A percentile compares a stretch with the other conserved stretches of the same genome.
Conservation (phyloP, 2,329 filamentous ascomycete genomes). For the Niveomyces coronatus region DNA sequence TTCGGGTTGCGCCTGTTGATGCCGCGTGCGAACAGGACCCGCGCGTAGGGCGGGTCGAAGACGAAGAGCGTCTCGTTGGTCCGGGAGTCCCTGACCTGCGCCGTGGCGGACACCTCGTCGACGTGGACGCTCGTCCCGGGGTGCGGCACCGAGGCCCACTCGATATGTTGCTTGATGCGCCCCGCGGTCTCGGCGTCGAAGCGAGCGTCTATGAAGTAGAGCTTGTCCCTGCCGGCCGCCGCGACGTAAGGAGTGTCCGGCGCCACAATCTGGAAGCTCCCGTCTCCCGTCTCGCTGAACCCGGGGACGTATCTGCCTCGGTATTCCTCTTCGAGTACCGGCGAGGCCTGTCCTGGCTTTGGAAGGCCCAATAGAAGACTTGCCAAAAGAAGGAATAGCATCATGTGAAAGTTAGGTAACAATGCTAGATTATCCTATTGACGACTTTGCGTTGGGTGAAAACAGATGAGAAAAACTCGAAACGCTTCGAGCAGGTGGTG, state of each 20-base stretch:
- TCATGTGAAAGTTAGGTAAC: no score
- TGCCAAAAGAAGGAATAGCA: no score
- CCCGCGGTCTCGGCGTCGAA: constrained; percentile 7
- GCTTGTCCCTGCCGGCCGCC: constrained; percentile 8
- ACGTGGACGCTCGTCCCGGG: not conserved
- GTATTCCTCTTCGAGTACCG: no score
- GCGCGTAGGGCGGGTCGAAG: not conserved
- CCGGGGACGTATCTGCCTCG: no score
- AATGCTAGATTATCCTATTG: no score
- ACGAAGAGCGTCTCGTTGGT: not conserved
- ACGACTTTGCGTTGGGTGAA: no score
- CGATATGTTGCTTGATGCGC: constrained; percentile 1
- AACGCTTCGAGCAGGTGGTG: no score
- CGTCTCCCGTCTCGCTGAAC: no score
- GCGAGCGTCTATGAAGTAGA: constrained; percentile 13
- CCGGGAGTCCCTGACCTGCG: not conserved
- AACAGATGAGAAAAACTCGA: no score
- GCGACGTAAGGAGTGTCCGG: constrained; percentile 13
- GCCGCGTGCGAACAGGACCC: not conserved
- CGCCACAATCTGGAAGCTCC: constrained; percentile 13
- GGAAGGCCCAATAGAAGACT: no score
- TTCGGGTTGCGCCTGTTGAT: no score
- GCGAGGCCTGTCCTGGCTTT: no score
- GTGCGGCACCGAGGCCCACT: not conserved
- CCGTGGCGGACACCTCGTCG: not conserved